A percentile compares a stretch with the other conserved stretches of the same genome.
Evolutionary conservation across 768 basidiomycete genomes (phyloP).

Genomic region (Suillus subluteus): DNA sequence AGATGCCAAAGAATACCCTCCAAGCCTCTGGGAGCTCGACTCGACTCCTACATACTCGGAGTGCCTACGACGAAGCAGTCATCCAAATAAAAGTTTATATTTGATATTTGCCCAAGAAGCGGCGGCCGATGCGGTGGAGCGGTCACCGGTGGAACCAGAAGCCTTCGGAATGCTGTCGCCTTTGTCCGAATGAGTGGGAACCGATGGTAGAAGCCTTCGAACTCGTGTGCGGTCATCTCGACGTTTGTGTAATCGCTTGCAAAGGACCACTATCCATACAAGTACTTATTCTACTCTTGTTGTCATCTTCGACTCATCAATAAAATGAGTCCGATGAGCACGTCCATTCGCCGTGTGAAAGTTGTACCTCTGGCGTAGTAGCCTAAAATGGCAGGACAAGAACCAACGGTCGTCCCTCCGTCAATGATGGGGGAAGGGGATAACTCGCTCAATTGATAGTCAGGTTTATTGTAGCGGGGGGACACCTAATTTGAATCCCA

Average conservation of each 20-base stretch:
- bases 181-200: background rate
- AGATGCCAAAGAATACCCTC: background rate
- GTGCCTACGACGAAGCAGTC: background rate
- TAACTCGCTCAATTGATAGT: background rate
- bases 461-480: background rate
- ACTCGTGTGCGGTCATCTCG: background rate
- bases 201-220: background rate
- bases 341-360: background rate
- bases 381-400: background rate
- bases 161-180: background rate
- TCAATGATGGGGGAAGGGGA: background rate
- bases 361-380: background rate
- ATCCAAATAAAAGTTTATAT: background rate
- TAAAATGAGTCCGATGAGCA: background rate
- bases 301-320: background rate
- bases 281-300: background rate
- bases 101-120: background rate
- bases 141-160: background rate
- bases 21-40: background rate
- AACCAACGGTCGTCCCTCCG: background rate
- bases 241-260: background rate
- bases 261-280: background rate
- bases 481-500: background rate
- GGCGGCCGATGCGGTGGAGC: background rate
- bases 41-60: background rate